Evolutionary conservation across 2,329 filamentous ascomycete genomes (phyloP), one percentile per base, ranked within the genome.

Genomic region (Neopestalotiopsis sp.): DNA sequence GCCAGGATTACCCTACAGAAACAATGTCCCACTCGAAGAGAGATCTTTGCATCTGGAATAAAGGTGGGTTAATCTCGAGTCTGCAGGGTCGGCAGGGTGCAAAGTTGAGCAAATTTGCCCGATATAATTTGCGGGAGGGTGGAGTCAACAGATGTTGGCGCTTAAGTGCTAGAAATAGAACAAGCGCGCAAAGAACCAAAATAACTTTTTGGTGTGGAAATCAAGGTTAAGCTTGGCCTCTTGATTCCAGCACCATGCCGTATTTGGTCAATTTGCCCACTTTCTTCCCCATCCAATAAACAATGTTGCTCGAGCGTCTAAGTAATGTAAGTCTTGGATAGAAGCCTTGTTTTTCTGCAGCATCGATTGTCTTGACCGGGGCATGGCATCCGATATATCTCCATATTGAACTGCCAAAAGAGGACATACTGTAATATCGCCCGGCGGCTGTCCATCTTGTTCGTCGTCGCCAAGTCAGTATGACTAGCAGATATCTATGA

Each of bases 131-230:
- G 40, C 40, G 38, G 17, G n/a, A 10, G 17, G 38, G 63, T 40
- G 63, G 49, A 66, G 42, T 13, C 14, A n/a, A 62, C 12, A 34
- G 59, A 32, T 32, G 59, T 40, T 62, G 59, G 58, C 57, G 58
- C 20, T 56, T 63, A 63, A 28, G 24, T 58, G 68, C 59, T 67
- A 7, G 56, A 65, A 69, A 69, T 69, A 67, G 65, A 49, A 57
- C 65, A 65, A 65, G 58, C 63, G 67, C 63, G 64, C 63, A 58
- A 62, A 14, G 20, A 34, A 32, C 67, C 58, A 69, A 59, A 66
- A 56, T 69, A 66, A 58, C 66, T 42, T 57, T 57, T 45, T 28
- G 24, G 24, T 28, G 56, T 65, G 42, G 20, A 65, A 20, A 7
- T 28, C 17, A 28, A 38, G 34, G 34, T 38, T 38, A 38, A 38